phyloP scores from a whole-genome alignment of 495 filamentous ascomycete species.

The Annulohypoxylon maeteangense region DNA sequence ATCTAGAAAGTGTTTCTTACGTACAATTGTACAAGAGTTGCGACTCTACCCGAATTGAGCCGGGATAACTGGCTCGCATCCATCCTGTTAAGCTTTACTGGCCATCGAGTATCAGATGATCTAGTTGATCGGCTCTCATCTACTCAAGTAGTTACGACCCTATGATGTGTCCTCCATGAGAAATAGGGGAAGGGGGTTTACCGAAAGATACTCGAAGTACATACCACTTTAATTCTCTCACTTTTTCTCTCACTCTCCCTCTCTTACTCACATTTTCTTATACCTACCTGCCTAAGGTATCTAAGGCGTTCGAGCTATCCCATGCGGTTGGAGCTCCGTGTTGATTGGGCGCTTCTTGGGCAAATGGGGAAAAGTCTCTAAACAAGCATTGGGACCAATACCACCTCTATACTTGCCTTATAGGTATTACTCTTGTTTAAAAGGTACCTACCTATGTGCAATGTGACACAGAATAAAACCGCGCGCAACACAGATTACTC shows the following conservation, averaged over 20 bases:
- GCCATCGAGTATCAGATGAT: slow-evolving; percentile 41
- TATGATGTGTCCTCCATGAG: slow-evolving; percentile 24
- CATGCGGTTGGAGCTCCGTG: not conserved
- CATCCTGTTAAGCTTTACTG: slow-evolving; percentile 42
- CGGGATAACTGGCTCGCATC: slow-evolving; percentile 38
- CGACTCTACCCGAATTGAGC: slow-evolving; percentile 39
- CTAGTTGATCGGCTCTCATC: slow-evolving; percentile 44
- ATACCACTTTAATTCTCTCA: slow-evolving; percentile 12
- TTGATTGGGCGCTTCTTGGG: not conserved
- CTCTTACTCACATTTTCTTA: not conserved
- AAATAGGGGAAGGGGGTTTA: slow-evolving; percentile 29
- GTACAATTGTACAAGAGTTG: slow-evolving; percentile 37
- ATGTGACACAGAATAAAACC: slow-evolving; percentile 30
- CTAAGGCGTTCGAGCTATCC: not conserved
- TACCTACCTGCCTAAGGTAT: not conserved
- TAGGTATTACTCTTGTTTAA: slow-evolving; percentile 38
- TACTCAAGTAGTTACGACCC: slow-evolving; percentile 38
- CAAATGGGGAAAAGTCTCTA: slow-evolving; percentile 16
- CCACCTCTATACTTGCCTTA: slow-evolving; percentile 43
- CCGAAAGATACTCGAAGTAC: slow-evolving; percentile 18
- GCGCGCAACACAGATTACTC: slow-evolving; percentile 20
- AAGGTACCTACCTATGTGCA: slow-evolving; percentile 23
- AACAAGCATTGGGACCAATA: slow-evolving; percentile 41
- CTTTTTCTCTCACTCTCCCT: not conserved
- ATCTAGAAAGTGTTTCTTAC: slow-evolving; percentile 36